phyloP scores from a whole-genome alignment of 1,139 yeast species.

The Debaryomyces fabryi region DNA sequence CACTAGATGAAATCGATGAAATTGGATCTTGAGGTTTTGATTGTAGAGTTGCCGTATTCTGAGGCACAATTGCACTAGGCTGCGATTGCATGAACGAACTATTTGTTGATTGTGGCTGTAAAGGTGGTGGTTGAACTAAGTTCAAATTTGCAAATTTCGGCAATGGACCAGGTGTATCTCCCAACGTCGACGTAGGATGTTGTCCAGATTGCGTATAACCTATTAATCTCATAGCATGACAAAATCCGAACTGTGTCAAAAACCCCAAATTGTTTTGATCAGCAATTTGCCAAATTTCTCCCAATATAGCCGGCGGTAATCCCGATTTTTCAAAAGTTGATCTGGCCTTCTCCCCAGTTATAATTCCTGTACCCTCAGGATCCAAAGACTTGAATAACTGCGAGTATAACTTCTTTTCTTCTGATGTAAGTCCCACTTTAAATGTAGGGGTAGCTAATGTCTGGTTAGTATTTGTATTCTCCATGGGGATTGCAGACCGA shows the following conservation, averaged over 20 bases:
- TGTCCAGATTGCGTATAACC: constrained; percentile 85
- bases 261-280: constrained; percentile 86
- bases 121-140: constrained; percentile 22
- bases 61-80: constrained; percentile 42
- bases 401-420: constrained; percentile 75
- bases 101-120: constrained; percentile 43
- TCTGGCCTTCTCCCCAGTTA: constrained; percentile 91
- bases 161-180: constrained; percentile 59
- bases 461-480: constrained; percentile 10
- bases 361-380: constrained; percentile 74
- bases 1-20: constrained; percentile 65
- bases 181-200: constrained; percentile 52
- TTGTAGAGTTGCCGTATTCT: constrained; percentile 31
- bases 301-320: constrained; percentile 72
- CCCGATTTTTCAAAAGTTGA: constrained; percentile 85
- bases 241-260: constrained; percentile 78
- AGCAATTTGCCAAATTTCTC: constrained; percentile 93
- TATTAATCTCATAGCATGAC: constrained; percentile 84
- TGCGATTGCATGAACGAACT: constrained; percentile 53
- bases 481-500: neutral
- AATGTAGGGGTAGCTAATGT: constrained; percentile 35
- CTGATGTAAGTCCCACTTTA: constrained; percentile 64
- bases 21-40: constrained; percentile 44
- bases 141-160: constrained; percentile 53
- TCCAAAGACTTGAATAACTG: constrained; percentile 80